Base-by-base conservation (phyloP, 2,329 filamentous ascomycete genomes). In the Ophiocordyceps camponoti-floridani region DNA sequence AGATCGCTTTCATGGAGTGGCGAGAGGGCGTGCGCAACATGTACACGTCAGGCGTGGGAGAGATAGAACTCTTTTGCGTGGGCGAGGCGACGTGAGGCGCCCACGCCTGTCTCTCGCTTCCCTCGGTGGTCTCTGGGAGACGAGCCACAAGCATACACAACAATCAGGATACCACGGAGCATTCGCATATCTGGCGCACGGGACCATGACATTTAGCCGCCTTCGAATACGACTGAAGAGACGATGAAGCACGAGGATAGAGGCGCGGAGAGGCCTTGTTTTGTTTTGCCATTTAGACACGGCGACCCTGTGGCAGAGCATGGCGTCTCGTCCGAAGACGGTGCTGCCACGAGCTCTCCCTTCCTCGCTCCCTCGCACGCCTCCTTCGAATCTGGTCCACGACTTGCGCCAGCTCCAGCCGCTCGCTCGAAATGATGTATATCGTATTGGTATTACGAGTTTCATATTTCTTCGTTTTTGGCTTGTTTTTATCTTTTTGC, bases 1-100 rank as follows among this genome's bases (percentile, higher is more conserved):
- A 93, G 55, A 87, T 91, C 53, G 91, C 91, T 4, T 94, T 98
- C 57, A 81, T 88, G 60, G 88, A 93, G 53, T 95, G 88, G 88
- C 78, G 84, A 31, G 87, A 94, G 56, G 81, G 72, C 59, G 58
- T 67, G 28, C 63, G 63, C 47, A 68, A 68, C 52, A 66, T 68
- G 59, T 70, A 73, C 44, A 71, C 74, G 44, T 81, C 80, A 40
- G 79, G 82, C 51, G 79, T 93, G 40, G 87, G 85, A 51, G 87
- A 94, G 69, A 93, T 94, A 61, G 84, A 94, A 60, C 75, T 91
- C 48, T 89, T 83, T 65, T 89, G 84, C 63, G 68, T 80, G 51
- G 67, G 75, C 57, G 71, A 70, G 48, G 65, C 57, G 43, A 53
- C 56, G 42, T 53, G 51, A 47, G 53, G 9, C 18, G 4, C 9